A percentile compares a stretch with the other conserved stretches of the same genome.
phyloP scores from a whole-genome alignment of 2,329 filamentous ascomycete genomes.

The Exophiala aquamarina region DNA sequence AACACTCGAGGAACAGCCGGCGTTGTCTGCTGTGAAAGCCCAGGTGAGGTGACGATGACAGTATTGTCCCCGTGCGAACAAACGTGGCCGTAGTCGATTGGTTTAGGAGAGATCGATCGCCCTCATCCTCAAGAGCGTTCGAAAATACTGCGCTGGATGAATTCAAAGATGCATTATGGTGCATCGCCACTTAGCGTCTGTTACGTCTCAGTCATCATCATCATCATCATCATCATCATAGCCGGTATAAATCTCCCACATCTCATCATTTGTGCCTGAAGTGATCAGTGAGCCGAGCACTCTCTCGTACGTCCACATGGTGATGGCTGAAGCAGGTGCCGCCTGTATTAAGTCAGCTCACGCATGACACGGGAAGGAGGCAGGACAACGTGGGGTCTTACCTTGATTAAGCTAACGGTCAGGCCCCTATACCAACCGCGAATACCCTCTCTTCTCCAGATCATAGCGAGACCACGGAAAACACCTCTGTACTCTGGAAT shows the following conservation, averaged over 20 bases:
- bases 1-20: too few relatives aligned
- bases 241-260: constrained; percentile 27
- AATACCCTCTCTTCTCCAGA: constrained; percentile 70
- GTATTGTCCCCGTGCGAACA: too few relatives aligned
- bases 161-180: too few relatives aligned
- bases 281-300: constrained; percentile 61
- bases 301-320: constrained; percentile 92
- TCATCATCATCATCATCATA: constrained; percentile 25
- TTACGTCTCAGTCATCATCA: constrained; percentile 22
- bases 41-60: too few relatives aligned
- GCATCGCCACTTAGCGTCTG: constrained; percentile 9
- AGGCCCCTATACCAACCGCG: constrained; percentile 85
- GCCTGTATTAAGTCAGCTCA: constrained; percentile 35
- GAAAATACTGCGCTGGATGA: too few relatives aligned
- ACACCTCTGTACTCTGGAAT: constrained; percentile 80
- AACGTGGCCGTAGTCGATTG: too few relatives aligned
- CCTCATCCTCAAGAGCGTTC: too few relatives aligned
- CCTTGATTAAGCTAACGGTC: constrained; percentile 86
- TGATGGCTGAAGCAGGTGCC: constrained; percentile 87
- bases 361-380: background rate
- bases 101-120: too few relatives aligned
- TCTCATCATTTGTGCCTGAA: constrained; percentile 30
- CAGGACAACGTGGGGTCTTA: background rate
- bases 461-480: constrained; percentile 63
- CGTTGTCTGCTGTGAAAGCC: too few relatives aligned